These are phyloP conservation scores for Arthrobotrys sphaeroides DNA, from an alignment of 2,329 filamentous ascomycete genomes.

Conservation along the genomic window DNA sequence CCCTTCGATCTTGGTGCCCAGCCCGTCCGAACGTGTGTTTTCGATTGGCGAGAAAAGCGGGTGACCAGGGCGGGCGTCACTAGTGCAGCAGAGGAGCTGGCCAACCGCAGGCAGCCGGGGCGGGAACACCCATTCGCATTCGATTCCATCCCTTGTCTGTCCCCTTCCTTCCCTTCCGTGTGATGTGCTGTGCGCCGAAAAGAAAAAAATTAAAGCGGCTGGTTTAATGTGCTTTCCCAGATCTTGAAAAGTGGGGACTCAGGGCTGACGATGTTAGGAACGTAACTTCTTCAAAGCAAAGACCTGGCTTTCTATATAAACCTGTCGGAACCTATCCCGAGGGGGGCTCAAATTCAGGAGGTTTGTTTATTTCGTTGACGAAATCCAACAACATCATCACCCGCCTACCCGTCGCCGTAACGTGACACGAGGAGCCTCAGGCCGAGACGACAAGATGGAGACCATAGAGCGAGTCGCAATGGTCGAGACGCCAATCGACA, in stretches of 20 bases:
- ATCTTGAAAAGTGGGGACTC: conserved; percentile 20
- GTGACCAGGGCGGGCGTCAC: conserved; percentile 23
- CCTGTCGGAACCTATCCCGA: conserved; percentile 33
- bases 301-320: too few species aligned
- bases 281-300: neutral
- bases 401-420: neutral
- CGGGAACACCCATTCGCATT: conserved; percentile 21
- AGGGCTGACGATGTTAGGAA: neutral
- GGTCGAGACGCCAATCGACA: conserved; percentile 47
- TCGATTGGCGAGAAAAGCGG: conserved; percentile 48
- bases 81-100: conserved; percentile 27
- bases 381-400: neutral
- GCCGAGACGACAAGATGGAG: conserved; percentile 32
- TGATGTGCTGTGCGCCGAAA: too few species aligned
- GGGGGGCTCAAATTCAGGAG: conserved; percentile 1
- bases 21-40: conserved; percentile 13
- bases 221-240: conserved; percentile 23
- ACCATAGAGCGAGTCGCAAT: conserved; percentile 52
- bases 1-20: conserved; percentile 11
- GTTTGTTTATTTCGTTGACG: neutral
- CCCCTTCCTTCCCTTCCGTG: conserved; percentile 13
- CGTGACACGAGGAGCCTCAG: neutral
- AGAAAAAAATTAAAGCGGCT: conserved; percentile 39
- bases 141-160: conserved; percentile 5
- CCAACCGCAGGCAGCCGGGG: conserved; percentile 43